phyloP scores from a whole-genome alignment of 108 stramenopile genomes.

The Craspedostauros australis region DNA sequence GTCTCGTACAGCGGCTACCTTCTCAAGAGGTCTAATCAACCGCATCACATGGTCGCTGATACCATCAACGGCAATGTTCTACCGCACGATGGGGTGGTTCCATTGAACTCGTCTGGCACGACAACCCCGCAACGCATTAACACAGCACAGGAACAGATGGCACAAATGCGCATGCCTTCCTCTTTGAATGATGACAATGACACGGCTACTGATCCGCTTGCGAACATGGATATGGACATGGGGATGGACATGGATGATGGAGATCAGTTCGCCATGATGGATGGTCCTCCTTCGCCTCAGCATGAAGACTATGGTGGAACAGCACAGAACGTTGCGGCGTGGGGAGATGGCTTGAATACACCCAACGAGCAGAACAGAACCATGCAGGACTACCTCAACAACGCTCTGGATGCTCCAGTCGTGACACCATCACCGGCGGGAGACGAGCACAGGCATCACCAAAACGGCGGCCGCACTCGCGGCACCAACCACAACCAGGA shows the following conservation, averaged over 20 bases:
- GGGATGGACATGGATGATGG: too few species aligned
- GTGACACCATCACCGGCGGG: too few species aligned
- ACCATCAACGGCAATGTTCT: slow-evolving; percentile 2
- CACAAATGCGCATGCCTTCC: neutral
- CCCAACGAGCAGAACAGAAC: too few species aligned
- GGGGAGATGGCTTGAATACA: too few species aligned
- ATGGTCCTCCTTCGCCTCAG: too few species aligned
- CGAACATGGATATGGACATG: neutral
- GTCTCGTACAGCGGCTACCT: slow-evolving; percentile 32
- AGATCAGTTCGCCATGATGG: too few species aligned
- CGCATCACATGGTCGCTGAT: slow-evolving; percentile 6
- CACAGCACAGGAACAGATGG: too few species aligned
- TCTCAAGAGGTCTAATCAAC: slow-evolving; percentile 34
- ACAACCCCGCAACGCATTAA: too few species aligned
- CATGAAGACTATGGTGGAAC: too few species aligned
- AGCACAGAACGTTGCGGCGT: too few species aligned
- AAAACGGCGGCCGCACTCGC: neutral
- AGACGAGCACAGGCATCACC: neutral
- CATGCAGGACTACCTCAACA: too few species aligned
- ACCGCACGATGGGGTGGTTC: neutral
- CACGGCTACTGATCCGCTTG: neutral
- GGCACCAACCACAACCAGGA: neutral
- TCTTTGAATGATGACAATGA: neutral
- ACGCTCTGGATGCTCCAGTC: too few species aligned
- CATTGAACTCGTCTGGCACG: neutral